phyloP scores from a whole-genome alignment of 2,329 filamentous ascomycete genomes.

The Fusarium veterinarium region DNA sequence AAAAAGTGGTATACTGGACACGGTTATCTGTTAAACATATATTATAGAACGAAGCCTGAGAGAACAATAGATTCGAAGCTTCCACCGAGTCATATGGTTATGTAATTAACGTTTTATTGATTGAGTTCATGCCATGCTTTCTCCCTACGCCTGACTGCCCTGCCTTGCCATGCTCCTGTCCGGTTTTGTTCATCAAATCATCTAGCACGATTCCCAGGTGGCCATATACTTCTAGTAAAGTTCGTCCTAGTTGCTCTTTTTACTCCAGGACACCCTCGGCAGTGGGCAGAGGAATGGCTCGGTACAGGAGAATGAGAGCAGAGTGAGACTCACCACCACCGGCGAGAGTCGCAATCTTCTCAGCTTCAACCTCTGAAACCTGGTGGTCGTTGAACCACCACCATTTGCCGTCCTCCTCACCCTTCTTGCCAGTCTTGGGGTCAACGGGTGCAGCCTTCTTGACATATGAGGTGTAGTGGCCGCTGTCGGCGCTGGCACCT shows the following conservation, averaged over 20 bases:
- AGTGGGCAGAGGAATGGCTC: slow-evolving; percentile 75
- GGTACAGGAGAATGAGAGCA: slow-evolving; percentile 83
- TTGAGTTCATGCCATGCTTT: slow-evolving; percentile 28
- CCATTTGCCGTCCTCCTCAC: slow-evolving; percentile 92
- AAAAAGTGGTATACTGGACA: background rate
- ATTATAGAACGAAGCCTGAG: background rate
- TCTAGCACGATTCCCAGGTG: slow-evolving; percentile 1
- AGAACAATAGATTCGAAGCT: background rate
- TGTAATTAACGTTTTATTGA: slow-evolving; percentile 22
- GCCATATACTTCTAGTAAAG: background rate
- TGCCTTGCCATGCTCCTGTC: slow-evolving; percentile 15
- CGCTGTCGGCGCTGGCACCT: slow-evolving; percentile 94
- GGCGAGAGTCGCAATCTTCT: slow-evolving; percentile 90
- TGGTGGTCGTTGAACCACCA: slow-evolving; percentile 99
- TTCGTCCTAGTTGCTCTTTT: background rate
- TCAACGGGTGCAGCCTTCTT: slow-evolving; percentile 86
- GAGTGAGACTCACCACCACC: slow-evolving; percentile 92
- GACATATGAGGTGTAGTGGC: slow-evolving; percentile 97
- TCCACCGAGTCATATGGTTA: background rate
- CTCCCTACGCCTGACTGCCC: slow-evolving; percentile 29
- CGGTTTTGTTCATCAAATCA: slow-evolving; percentile 25
- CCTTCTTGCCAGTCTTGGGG: slow-evolving; percentile 78
- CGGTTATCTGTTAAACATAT: background rate
- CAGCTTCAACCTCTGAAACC: slow-evolving; percentile 88
- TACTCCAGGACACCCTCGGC: slow-evolving; percentile 59